Evolutionary conservation across 1,284 basidiomycete species (phyloP).

Genomic region (Puccinia sorghi): DNA sequence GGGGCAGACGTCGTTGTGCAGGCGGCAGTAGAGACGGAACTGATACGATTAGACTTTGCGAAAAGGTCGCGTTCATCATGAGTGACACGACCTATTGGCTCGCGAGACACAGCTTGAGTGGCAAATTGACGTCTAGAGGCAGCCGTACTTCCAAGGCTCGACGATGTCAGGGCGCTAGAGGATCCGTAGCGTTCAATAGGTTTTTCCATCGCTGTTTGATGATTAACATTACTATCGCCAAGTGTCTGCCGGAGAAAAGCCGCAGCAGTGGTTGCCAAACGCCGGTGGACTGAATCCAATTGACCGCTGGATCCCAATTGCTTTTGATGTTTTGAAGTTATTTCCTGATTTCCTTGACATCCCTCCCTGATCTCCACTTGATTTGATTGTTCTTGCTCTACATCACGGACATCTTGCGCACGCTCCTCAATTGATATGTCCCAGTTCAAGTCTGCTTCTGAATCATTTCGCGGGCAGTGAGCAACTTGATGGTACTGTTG

Average conservation of each 20-base stretch:
- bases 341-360: slow-evolving; percentile 6
- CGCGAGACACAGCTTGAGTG: slow-evolving; percentile 15
- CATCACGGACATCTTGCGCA: slow-evolving; percentile 1
- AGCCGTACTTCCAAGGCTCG: background rate
- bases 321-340: background rate
- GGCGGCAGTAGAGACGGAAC: slow-evolving; percentile 20
- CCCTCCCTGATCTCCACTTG: background rate
- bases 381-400: background rate
- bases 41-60: slow-evolving; percentile 4
- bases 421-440: slow-evolving; percentile 36
- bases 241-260: slow-evolving; percentile 49
- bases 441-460: slow-evolving; percentile 29
- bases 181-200: slow-evolving; percentile 4
- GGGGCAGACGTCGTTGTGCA: slow-evolving; percentile 25
- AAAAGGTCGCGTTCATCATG: slow-evolving; percentile 14
- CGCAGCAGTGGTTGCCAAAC: slow-evolving; percentile 37
- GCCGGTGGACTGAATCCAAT: slow-evolving; percentile 31
- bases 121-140: slow-evolving; percentile 41
- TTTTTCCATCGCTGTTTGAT: background rate
- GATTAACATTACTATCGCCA: slow-evolving; percentile 6
- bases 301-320: slow-evolving; percentile 3
- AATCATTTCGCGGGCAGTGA: slow-evolving; percentile 1
- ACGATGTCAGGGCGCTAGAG: slow-evolving; percentile 12
- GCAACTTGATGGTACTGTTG: background rate
- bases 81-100: slow-evolving; percentile 21